Percentiles rank a stretch among this genome's conserved stretches.
Conservation (phyloP, 2,329 filamentous ascomycete genomes). For the Arthroderma sp. region DNA sequence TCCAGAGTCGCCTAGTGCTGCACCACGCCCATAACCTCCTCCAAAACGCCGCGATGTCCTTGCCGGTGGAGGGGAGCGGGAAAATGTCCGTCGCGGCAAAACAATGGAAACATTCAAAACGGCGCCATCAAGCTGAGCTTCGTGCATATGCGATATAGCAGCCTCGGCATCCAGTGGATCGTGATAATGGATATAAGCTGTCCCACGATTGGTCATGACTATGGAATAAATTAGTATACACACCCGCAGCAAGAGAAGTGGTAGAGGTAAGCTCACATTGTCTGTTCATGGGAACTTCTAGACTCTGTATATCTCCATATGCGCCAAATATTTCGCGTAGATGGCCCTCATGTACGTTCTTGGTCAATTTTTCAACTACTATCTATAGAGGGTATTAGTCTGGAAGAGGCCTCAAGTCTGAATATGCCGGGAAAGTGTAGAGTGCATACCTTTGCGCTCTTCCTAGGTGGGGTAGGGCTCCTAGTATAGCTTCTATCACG, state of each 20-base stretch:
- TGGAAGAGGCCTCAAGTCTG: not conserved
- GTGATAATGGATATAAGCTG: conserved; percentile 79
- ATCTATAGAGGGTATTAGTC: conserved; percentile 46
- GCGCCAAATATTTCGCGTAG: conserved; percentile 81
- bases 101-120: conserved; percentile 80
- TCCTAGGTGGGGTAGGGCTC: conserved; percentile 16
- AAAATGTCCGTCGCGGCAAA: conserved; percentile 69
- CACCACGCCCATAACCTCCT: conserved; percentile 14
- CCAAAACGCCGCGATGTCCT: conserved; percentile 15
- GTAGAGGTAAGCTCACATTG: conserved; percentile 47
- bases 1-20: conserved; percentile 1
- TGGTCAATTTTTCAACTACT: conserved; percentile 88
- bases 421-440: not conserved
- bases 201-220: conserved; percentile 85
- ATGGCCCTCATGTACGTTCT: conserved; percentile 82
- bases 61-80: conserved; percentile 60
- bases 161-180: conserved; percentile 67
- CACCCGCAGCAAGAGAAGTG: not conserved
- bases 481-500: conserved; percentile 26
- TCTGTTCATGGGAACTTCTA: conserved; percentile 82
- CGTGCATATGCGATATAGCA: conserved; percentile 94
- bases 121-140: conserved; percentile 80
- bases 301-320: conserved; percentile 72
- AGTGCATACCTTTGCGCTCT: conserved; percentile 25
- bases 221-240: conserved; percentile 3